Base-by-base conservation (phyloP, 805 yeast species). In the Isabelozyma pseudorhagii region DNA sequence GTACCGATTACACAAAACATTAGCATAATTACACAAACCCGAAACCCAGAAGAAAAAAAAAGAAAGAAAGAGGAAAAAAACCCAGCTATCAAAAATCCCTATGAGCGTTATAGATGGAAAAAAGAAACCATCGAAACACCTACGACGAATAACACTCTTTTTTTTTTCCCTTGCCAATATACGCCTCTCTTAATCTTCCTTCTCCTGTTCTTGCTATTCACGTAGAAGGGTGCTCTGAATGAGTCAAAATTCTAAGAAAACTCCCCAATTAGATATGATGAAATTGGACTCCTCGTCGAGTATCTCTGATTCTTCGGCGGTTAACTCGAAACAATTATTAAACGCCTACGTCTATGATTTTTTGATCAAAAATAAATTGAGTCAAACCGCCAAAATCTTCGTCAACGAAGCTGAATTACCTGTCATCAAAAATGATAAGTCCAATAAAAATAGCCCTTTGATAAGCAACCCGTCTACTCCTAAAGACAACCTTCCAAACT, bases 311-410 rank as follows among this genome's bases (percentile, higher is more conserved):
- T 57, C 75, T n/a, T 72, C 71, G 18, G 84, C 84, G 5, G 66
- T 73, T 14, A 76, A 74, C 51, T 72, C 84, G 6, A 79, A 81
- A 57, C 84, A 83, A 61, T 66, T 84, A 29, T 70, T 91, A 53
- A 88, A 91, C 63, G 91, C 93, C 6, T 91, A 90, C 65, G 84
- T 91, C 38, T 89, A 90, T 63, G 97, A 91, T 67, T 92, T 89
- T 59, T 72, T 91, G 53, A 61, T 87, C 59, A 91, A 91, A 66
- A 83, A 87, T 47, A 80, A 88, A 28, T 74, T 89, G 44, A 78
- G 80, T 10, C 82, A 81, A 44, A 84, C 96, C 4, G 97, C 97
- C 1, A 74, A 77, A 46, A 79, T 82, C 21, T 90, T 91, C 62
- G 81, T 80, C 59, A 79, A 78, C 54, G 97, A 91, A 66, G 91